Evolutionary conservation across 805 yeast species (phyloP), one percentile per base, ranked within the genome.

Genomic region (Cyberlindnera misumaiensis): DNA sequence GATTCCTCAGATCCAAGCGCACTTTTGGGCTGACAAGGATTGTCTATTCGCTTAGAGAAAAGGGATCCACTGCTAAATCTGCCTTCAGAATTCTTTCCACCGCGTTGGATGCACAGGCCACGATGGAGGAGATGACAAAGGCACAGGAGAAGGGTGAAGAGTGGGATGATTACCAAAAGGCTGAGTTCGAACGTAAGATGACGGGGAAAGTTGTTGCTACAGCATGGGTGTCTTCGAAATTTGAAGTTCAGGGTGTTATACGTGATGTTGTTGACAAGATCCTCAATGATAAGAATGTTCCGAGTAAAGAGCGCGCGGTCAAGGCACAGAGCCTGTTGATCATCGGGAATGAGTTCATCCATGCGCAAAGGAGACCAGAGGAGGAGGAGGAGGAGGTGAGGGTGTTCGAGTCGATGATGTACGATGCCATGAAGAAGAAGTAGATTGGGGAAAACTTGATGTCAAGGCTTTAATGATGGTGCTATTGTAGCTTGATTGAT

Each of bases 201-300:
- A 79, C 87, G 39, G 97, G 98, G 17, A 93, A 90, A 59, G 75
- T 93, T 16, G 70, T 93, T 36, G 90, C 93, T 7, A 88, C 96
- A 1, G 94, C 95, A 14, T 93, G 99, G 99, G 84, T 85, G 16
- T 85, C 95, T 29, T 86, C 96, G 15, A 80, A 83, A 49, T 81
- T 78, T 61, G 99, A 93, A 64, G 79, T 89, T 38, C 80, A 81
- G 43, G 70, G 82, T 22, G 80, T 84, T n/a, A 56, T 84, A 37
- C 75, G 93, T 35, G 89, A 82, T 25, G 88, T 88, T 9, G 85
- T 93, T 58, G 93, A 85, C 47, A 71, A 69, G 42, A 83, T 89
- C 5, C 67, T 89, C 32, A 65, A 74, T 43, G 96, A 90, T 55
- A 78, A 80, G 55, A 42, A 59, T 0, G 73, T 83, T n/a, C 58